Conservation (phyloP, 768 basidiomycete genomes). For the Boletellus emodensis region DNA sequence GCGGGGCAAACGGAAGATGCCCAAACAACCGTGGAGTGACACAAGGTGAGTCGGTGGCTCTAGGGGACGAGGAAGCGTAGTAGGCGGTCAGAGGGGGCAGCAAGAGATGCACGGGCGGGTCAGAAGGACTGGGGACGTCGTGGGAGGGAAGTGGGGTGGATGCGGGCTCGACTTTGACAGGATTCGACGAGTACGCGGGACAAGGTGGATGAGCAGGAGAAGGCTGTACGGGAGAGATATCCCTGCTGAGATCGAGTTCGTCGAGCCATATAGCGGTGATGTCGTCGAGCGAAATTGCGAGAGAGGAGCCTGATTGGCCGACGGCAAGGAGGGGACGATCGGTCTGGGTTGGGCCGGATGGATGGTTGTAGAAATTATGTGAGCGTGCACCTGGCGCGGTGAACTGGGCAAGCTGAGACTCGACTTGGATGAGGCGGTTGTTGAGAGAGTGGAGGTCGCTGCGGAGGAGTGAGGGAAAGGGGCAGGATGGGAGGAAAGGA, state of each 20-base stretch:
- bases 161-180: slow-evolving; percentile 36
- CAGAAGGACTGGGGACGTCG: slow-evolving; percentile 12
- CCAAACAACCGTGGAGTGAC: slow-evolving; percentile 39
- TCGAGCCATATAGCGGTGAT: slow-evolving; percentile 58
- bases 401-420: slow-evolving; percentile 53
- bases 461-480: neutral
- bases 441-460: slow-evolving; percentile 82
- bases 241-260: slow-evolving; percentile 42
- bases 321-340: slow-evolving; percentile 37
- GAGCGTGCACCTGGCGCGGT: slow-evolving; percentile 30
- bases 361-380: slow-evolving; percentile 17
- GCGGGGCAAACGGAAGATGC: slow-evolving; percentile 38
- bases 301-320: slow-evolving; percentile 40
- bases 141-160: slow-evolving; percentile 24
- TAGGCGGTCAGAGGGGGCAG: slow-evolving; percentile 18
- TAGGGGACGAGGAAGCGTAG: slow-evolving; percentile 21
- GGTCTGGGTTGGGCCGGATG: slow-evolving; percentile 1
- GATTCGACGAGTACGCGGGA: slow-evolving; percentile 9
- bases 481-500: neutral
- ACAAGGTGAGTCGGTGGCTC: slow-evolving; percentile 21
- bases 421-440: slow-evolving; percentile 71
- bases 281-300: slow-evolving; percentile 55
- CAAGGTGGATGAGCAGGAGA: slow-evolving; percentile 15
- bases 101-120: slow-evolving; percentile 22
- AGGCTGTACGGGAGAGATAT: slow-evolving; percentile 19